Evolutionary conservation across 768 basidiomycete species (phyloP).

Genomic region (Macrolepiota dolichaula): DNA sequence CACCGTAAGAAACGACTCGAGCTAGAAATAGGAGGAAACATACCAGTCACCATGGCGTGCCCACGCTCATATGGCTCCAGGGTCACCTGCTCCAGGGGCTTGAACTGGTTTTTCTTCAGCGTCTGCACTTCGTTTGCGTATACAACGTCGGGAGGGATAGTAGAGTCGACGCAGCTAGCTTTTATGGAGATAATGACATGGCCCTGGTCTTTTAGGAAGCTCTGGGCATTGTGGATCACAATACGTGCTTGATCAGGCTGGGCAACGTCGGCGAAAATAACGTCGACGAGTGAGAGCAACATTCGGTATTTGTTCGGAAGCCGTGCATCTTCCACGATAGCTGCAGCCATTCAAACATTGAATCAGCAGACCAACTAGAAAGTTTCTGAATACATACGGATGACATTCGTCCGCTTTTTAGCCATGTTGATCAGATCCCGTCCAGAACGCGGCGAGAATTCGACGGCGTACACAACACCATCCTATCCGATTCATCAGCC

Average conservation of each 20-base stretch:
- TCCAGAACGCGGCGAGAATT: slow-evolving; percentile 95
- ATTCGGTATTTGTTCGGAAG: slow-evolving; percentile 96
- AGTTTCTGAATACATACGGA: slow-evolving; percentile 58
- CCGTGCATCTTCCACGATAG: slow-evolving; percentile 97
- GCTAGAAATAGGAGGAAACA: slow-evolving; percentile 37
- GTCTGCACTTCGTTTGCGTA: slow-evolving; percentile 86
- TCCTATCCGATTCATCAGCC: slow-evolving; percentile 47
- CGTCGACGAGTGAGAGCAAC: slow-evolving; percentile 92
- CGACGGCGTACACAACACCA: slow-evolving; percentile 96
- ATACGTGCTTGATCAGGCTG: slow-evolving; percentile 99
- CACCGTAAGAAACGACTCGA: slow-evolving; percentile 38
- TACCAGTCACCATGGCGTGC: slow-evolving; percentile 87
- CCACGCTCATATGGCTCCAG: slow-evolving; percentile 92
- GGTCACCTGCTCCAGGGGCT: slow-evolving; percentile 94
- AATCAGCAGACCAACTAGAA: neutral
- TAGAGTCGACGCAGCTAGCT: slow-evolving; percentile 98
- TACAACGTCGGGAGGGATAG: slow-evolving; percentile 83
- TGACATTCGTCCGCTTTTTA: slow-evolving; percentile 98
- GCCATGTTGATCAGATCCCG: slow-evolving; percentile 99
- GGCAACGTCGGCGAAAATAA: slow-evolving; percentile 97
- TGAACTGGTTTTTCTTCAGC: slow-evolving; percentile 76
- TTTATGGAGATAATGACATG: slow-evolving; percentile 97
- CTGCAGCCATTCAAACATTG: slow-evolving; percentile 30
- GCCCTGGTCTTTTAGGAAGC: slow-evolving; percentile 93
- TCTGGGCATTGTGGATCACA: slow-evolving; percentile 87